Percentiles rank a stretch among this genome's conserved stretches.
Evolutionary conservation across 805 yeast species (phyloP).

Genomic region (Candida coquimbonensis): DNA sequence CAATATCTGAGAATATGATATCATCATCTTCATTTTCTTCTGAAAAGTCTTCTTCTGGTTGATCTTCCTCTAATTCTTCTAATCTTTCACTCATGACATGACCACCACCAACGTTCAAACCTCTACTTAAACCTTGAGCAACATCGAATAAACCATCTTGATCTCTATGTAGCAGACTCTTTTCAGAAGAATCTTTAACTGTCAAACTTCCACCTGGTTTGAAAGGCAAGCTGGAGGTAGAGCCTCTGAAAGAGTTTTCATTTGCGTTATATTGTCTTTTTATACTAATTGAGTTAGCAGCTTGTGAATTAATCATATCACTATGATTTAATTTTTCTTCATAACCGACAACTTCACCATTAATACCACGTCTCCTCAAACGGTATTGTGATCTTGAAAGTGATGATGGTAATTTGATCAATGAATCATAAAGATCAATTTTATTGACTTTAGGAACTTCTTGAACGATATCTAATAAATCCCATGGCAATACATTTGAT

Average conservation of each 20-base stretch:
- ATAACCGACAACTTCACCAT: constrained; percentile 58
- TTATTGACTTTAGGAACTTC: constrained; percentile 35
- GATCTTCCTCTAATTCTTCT: constrained; percentile 16
- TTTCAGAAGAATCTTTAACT: constrained; percentile 24
- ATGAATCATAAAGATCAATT: constrained; percentile 20
- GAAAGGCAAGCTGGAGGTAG: constrained; percentile 74
- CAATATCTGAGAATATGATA: constrained; percentile 3
- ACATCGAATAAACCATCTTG: constrained; percentile 69
- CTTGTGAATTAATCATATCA: constrained; percentile 40
- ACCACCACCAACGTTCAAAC: constrained; percentile 32
- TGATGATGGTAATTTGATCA: constrained; percentile 53
- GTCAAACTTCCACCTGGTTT: constrained; percentile 74
- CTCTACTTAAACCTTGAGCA: constrained; percentile 79
- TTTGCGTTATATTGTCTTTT: constrained; percentile 60
- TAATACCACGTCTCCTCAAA: constrained; percentile 68
- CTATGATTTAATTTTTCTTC: constrained; percentile 53
- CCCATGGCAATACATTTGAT: constrained; percentile 55
- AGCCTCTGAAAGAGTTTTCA: constrained; percentile 59
- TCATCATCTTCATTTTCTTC: constrained; percentile 14
- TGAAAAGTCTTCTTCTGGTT: constrained; percentile 21
- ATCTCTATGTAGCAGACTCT: constrained; percentile 51
- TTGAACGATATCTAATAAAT: constrained; percentile 64
- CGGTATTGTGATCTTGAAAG: constrained; percentile 58
- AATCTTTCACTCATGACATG: constrained; percentile 3
- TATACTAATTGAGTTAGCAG: constrained; percentile 67